These are phyloP conservation scores for Globisporangium perplexum DNA, from an alignment of 352 stramenopile species.

Conservation along the genomic window DNA sequence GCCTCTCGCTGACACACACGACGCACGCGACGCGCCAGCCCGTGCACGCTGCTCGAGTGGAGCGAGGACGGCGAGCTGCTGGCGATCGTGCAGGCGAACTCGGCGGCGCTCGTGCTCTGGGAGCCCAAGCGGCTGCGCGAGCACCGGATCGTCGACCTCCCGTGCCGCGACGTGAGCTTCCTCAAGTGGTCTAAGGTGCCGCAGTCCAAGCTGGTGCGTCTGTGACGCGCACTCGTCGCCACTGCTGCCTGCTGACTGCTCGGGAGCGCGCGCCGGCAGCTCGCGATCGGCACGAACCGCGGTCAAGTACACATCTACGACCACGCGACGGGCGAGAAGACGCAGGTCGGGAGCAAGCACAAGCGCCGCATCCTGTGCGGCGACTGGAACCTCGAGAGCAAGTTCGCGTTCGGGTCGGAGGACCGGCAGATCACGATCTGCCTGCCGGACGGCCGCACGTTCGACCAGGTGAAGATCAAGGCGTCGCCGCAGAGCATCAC, in stretches of 20 bases:
- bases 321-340: constrained; percentile 41
- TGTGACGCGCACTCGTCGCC: too few relatives aligned
- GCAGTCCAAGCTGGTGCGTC: constrained; percentile 38
- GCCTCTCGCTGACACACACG: neutral
- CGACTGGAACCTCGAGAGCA: constrained; percentile 77
- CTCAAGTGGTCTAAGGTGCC: constrained; percentile 78
- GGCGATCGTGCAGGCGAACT: constrained; percentile 75
- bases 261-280: constrained; percentile 10
- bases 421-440: constrained; percentile 79
- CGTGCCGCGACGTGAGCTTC: constrained; percentile 70
- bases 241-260: neutral
- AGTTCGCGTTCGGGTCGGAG: constrained; percentile 78
- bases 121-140: constrained; percentile 53
- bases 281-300: constrained; percentile 67
- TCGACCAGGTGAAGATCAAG: constrained; percentile 80
- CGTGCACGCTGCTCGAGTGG: constrained; percentile 74
- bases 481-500: constrained; percentile 60
- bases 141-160: constrained; percentile 62
- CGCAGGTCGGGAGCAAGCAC: constrained; percentile 63
- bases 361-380: constrained; percentile 74
- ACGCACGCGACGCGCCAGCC: constrained; percentile 15
- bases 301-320: constrained; percentile 81
- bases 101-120: constrained; percentile 64
- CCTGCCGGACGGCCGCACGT: constrained; percentile 45
- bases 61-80: constrained; percentile 60